These are phyloP conservation scores for Elaphomyces granulatus DNA, from an alignment of 495 filamentous ascomycete species.

Conservation along the genomic window DNA sequence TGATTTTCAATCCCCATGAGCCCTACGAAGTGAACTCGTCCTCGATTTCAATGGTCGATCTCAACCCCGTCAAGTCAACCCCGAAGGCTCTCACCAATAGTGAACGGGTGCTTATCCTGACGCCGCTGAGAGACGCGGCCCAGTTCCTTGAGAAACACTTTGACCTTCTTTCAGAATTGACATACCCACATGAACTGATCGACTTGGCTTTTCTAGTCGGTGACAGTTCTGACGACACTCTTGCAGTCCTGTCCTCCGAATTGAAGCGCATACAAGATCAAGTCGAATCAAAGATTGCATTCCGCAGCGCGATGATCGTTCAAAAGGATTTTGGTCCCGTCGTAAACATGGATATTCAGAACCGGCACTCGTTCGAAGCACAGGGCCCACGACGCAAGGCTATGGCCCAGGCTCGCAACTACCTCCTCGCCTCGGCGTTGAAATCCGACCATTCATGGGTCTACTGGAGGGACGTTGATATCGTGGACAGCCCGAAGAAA, in stretches of 20 bases:
- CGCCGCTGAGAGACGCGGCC: slow-evolving; percentile 82
- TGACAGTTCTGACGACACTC: slow-evolving; percentile 79
- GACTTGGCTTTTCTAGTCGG: slow-evolving; percentile 91
- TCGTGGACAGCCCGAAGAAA: slow-evolving; percentile 69
- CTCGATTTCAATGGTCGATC: slow-evolving; percentile 62
- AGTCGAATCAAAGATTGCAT: slow-evolving; percentile 55
- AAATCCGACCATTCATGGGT: slow-evolving; percentile 96
- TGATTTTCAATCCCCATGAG: slow-evolving; percentile 89
- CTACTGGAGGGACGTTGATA: slow-evolving; percentile 97
- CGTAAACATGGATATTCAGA: slow-evolving; percentile 55
- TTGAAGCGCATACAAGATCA: slow-evolving; percentile 77
- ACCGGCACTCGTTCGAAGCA: slow-evolving; percentile 72
- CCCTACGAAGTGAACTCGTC: slow-evolving; percentile 69
- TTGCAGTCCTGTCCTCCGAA: slow-evolving; percentile 65
- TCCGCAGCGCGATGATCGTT: slow-evolving; percentile 69
- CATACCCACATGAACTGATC: slow-evolving; percentile 90
- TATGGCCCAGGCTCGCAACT: slow-evolving; percentile 84
- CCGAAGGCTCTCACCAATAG: slow-evolving; percentile 58
- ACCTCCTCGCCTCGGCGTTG: slow-evolving; percentile 68
- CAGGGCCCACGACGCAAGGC: slow-evolving; percentile 84
- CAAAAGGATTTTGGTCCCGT: slow-evolving; percentile 77
- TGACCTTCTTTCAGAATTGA: slow-evolving; percentile 76
- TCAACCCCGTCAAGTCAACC: slow-evolving; percentile 78
- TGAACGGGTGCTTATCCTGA: slow-evolving; percentile 89
- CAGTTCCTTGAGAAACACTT: slow-evolving; percentile 76